Base-by-base conservation (phyloP, 768 basidiomycete species). In the Lactarius hengduanensis region DNA sequence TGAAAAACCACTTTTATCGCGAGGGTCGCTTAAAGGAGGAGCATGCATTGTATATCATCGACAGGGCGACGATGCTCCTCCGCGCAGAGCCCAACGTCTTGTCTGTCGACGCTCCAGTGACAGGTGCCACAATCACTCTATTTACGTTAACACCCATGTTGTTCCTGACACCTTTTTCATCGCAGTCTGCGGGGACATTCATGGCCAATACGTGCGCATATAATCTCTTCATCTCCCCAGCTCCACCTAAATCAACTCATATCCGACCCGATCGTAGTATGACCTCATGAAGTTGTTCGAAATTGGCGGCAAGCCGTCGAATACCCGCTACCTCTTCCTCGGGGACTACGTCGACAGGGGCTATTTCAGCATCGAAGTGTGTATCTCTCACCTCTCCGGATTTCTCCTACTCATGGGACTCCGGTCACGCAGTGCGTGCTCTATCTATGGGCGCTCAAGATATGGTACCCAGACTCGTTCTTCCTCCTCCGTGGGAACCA, bases 1-100 rank as follows among this genome's bases (percentile, higher is more conserved):
- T 99, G 70, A 99, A 98, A 81, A 98, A 97, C 73, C 97, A 99
- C 79, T 98, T 99, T 75, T 98, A 97, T 78, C 86, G 96, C 32
- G 96, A 98, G 77, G 96, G 96, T 0, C 82, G 96, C 58, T 71
- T 98, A 70, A 95, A 89, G 32, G 96, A 98, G 76, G 93, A 96
- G 61, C 95, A 98, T 76, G 97, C 97, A 4, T 75, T 97, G 69
- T 98, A 88, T 82, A 98, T 99, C 74, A 78, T 99, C 71, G 85
- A 91, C 67, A 90, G 88, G 77, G 91, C 86, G 30, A 89, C 91
- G 0, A 90, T 92, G 68, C 70, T 98, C 20, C 80, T 99, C 71
- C 85, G 85, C 68, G 78, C 83, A 50, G 97, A 99, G 79, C 85
- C 91, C 18, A 98, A 98, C 74, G 84, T 99, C 68, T 80, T 99